These are phyloP conservation scores for Abrus pulchellus DNA, from an alignment of 306 rosid species.

Conservation along the genomic window DNA sequence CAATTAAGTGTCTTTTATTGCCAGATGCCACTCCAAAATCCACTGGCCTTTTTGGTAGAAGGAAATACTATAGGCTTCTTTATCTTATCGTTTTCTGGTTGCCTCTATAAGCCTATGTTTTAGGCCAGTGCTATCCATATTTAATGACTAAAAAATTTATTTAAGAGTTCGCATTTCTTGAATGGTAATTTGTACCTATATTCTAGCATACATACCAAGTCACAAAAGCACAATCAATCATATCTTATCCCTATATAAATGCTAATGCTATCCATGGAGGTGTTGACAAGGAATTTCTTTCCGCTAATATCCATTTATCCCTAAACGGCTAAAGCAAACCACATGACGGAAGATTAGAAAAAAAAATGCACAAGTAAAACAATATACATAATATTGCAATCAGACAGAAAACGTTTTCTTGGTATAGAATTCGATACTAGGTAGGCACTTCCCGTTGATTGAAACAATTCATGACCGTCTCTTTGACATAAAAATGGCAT, in stretches of 20 bases:
- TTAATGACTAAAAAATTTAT: background rate
- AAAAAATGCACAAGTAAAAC: background rate
- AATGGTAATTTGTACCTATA: slow-evolving; percentile 27
- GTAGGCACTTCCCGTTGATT: slow-evolving; percentile 28
- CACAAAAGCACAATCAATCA: slow-evolving; percentile 32
- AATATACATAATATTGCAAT: slow-evolving; percentile 18
- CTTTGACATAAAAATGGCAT: slow-evolving; percentile 23
- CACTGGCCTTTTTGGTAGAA: background rate
- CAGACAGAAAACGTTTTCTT: slow-evolving; percentile 13
- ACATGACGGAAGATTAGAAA: slow-evolving; percentile 43
- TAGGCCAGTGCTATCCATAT: slow-evolving; percentile 17
- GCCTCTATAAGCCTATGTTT: slow-evolving; percentile 16
- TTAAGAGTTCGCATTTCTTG: slow-evolving; percentile 8
- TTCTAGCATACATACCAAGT: background rate
- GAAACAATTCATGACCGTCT: slow-evolving; percentile 36
- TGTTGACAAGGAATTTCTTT: slow-evolving; percentile 10
- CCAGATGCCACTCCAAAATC: slow-evolving; percentile 15
- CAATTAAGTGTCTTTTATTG: slow-evolving; percentile 25
- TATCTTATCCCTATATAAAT: slow-evolving; percentile 4
- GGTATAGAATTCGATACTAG: slow-evolving; percentile 35
- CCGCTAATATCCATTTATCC: slow-evolving; percentile 9
- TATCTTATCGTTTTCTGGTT: slow-evolving; percentile 15
- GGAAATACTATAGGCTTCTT: background rate
- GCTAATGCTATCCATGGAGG: slow-evolving; percentile 24
- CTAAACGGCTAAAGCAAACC: slow-evolving; percentile 42